Base-by-base conservation (phyloP, 768 basidiomycete genomes). In the Rhodotorula taiwanensis region DNA sequence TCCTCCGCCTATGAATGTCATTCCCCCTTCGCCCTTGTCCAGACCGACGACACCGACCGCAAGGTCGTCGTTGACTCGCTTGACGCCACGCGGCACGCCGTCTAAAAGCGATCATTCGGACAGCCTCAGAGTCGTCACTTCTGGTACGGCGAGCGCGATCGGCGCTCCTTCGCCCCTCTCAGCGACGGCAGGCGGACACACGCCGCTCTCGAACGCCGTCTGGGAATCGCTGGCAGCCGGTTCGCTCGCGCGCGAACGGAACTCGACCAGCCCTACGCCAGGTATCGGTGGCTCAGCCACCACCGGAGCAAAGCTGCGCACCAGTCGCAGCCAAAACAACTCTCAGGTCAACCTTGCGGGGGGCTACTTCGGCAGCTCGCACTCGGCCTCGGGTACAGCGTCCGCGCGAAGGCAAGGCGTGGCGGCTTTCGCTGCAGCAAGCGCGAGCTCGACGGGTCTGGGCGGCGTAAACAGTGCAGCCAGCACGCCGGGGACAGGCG, bases 331-430 rank as follows among this genome's bases (percentile, higher is more conserved):
- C 42, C 43, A 50, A 36, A 62, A 67, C 45, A 62, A 36, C 49
- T 48, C 43, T 43, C 57, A 52, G 54, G 61, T 56, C 1, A 62
- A 67, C 41, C 44, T 67, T 15, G 60, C 66, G n/a, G 56, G 56
- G 9, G 57, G 61, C 25, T 60, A 62, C 52, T 62, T 59, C 52
- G 58, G 58, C 4, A 42, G 58, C 0, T 16, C 27, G 18, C 21
- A 21, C 5, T 3, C 10, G 5, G 52, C 41, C 20, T 27, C 36
- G 16, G 48, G 55, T 0, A 9, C 36, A 15, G 44, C 43, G 5
- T 27, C 36, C 21, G 48, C 36, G 39, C 28, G 48, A 39, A 28
- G 48, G 23, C 27, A 23, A 4, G 39, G 36, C 36, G 36, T 16
- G 36, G 36, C 36, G 36, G 9, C 36, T 9, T 39, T 39, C 18